Percentiles rank a stretch among this genome's conserved stretches.
These are phyloP conservation scores for Berkeleyomyces rouxiae DNA, from an alignment of 2,329 filamentous ascomycete species.

Conservation along the genomic window DNA sequence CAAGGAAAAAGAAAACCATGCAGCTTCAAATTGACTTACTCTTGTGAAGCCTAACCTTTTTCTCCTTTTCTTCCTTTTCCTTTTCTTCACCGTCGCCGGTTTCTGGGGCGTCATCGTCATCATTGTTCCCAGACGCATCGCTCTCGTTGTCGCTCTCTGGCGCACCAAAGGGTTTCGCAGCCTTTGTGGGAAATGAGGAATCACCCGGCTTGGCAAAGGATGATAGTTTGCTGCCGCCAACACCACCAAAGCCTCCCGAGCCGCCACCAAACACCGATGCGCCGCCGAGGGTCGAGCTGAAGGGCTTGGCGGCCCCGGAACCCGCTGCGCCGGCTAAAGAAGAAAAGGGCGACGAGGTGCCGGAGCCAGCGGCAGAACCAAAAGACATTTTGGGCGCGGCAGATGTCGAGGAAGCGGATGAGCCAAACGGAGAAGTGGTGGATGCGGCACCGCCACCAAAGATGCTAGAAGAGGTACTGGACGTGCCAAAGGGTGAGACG, in stretches of 20 bases:
- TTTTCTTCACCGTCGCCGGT: slow-evolving; percentile 37
- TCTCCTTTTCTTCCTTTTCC: slow-evolving; percentile 27
- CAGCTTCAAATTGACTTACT: slow-evolving; percentile 32
- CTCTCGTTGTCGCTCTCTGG: slow-evolving; percentile 48
- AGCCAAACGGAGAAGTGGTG: slow-evolving; percentile 20
- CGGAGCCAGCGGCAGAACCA: slow-evolving; percentile 21
- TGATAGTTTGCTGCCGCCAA: slow-evolving; percentile 25
- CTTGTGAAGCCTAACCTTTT: slow-evolving; percentile 47
- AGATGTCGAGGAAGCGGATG: background rate
- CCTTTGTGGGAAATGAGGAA: slow-evolving; percentile 36
- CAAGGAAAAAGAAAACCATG: background rate
- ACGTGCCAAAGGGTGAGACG: slow-evolving; percentile 46
- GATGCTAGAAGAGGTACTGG: slow-evolving; percentile 21
- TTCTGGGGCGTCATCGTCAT: slow-evolving; percentile 28
- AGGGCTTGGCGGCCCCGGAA: slow-evolving; percentile 26
- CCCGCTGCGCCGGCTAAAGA: slow-evolving; percentile 17
- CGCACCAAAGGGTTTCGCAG: slow-evolving; percentile 60
- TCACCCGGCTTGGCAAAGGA: slow-evolving; percentile 47
- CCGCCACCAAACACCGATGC: slow-evolving; percentile 27
- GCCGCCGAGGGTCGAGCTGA: slow-evolving; percentile 28
- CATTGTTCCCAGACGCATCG: slow-evolving; percentile 19
- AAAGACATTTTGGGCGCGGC: slow-evolving; percentile 33
- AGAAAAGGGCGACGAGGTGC: slow-evolving; percentile 30
- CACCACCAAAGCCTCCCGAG: slow-evolving; percentile 45
- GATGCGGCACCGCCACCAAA: slow-evolving; percentile 17